Evolutionary conservation across 345 rosid genomes (phyloP), one percentile per base, ranked within the genome.

Genomic region (Erysimum cheiranthoides): DNA sequence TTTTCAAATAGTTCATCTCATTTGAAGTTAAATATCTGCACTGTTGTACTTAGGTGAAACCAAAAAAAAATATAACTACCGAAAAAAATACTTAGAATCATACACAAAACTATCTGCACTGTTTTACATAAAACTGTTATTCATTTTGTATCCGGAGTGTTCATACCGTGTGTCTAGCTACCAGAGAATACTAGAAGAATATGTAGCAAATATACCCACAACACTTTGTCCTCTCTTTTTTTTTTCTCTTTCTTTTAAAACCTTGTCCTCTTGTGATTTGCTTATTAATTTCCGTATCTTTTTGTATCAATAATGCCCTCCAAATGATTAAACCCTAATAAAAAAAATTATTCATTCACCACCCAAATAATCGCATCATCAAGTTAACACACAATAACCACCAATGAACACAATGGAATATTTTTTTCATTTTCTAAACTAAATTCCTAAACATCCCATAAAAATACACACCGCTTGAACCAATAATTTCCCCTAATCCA

Each of bases 401-500:
- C 46, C 56, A 54, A 62, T 62, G 27, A 52, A 61, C 53, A 50
- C 50, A 16, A 27, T 3, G 38, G 25, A 5, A 67, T 17, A 4
- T 21, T 34, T 30, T 30, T 1, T 11, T 71, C 25, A 35, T 45
- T 31, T 59, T 43, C 8, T 16, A 34, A 25, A 47, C 47, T 12
- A 43, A 58, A 57, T 16, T 56, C 43, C 34, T 46, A 73, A 31
- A 65, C 59, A 34, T 53, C 12, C 6, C 38, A 32, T 54, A 27
- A 31, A 28, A 58, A 39, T 51, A 68, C 50, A 61, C 30, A 68
- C 57, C 42, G 53, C 51, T 52, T 52, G 65, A 34, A 42, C 61
- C 56, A 61, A 68, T 75, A 67, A 68, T 68, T 60, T 60, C 31
- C 73, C 0, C 34, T 11, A 30, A 25, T 52, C 70, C 80, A 76